Base-by-base conservation (phyloP, 2,329 filamentous ascomycete genomes). In the Ophiostoma sp. region DNA sequence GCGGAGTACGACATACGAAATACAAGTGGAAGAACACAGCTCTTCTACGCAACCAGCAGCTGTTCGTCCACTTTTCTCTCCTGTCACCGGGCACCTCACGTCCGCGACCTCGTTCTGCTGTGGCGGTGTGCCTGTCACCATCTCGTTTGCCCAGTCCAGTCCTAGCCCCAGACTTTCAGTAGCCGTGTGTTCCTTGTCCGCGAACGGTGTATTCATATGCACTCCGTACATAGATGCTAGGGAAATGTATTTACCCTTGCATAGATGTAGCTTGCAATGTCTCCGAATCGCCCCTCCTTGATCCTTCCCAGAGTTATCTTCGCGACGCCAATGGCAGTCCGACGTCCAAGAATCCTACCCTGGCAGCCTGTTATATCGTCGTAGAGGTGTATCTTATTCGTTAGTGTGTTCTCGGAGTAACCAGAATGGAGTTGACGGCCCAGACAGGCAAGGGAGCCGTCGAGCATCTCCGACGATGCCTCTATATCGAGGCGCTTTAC, bases 21-120 rank as follows among this genome's bases (percentile, higher is more conserved):
- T 55, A 55, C 49, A 55, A 55, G 49, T 55, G 18, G 49, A 55
- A 55, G 49, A 55, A 55, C 4, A 55, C 18, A 36, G 18, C 49
- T 55, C 49, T 49, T 14, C 16, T 55, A 52, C n/a, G 14, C 9
- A 52, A 52, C 18, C n/a, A 16, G 18, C n/a, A 55, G 49, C 49
- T 55, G 49, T 55, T 55, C n/a, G 49, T 55, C 49, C 18, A 11
- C 49, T 18, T 55, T 55, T 55, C n/a, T 55, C n/a, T 55, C 49
- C 18, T 55, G 49, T 52, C 45, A 47, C n/a, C 42, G 42, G 12
- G 49, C 49, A 18, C 9, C 47, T 52, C 47, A 18, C 5, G 11
- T 27, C 27, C 2, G 27, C 27, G 27, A 27, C 27, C 45, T 14
- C 12, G 45, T 8, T 44, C 42, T 44, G 14, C 47, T 49, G 47